Evolutionary conservation across 306 rosid species (phyloP), one percentile per base, ranked within the genome.

Genomic region (Casuarina glauca): DNA sequence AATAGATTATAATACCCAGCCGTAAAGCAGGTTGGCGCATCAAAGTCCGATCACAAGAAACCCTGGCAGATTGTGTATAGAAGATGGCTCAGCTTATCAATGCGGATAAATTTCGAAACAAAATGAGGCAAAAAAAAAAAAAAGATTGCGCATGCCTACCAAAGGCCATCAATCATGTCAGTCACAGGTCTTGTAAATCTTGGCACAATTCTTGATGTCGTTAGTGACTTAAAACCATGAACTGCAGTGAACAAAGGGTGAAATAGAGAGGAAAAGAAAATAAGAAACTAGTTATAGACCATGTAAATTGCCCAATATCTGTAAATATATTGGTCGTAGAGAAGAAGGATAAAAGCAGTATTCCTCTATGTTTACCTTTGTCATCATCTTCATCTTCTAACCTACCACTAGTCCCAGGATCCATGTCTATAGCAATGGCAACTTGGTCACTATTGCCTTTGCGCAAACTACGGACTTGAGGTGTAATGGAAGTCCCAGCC

Each of bases 391-490:
- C 97, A 72, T 95, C 97, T 50, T 95, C 97, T 72, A 93, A 79
- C 84, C 89, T 87, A 83, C 78, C 80, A 63, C 85, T 82, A 82
- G 85, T 90, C 67, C 74, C 91, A 83, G 91, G 91, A 83, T 91
- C 94, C 90, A 52, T 79, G 86, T 93, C 99, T 77, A 95, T 87
- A 50, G 99, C 97, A 84, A 95, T 87, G 78, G 99, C 93, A 80
- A 95, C 86, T 86, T 95, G 96, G 61, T 95, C 97, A 49, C 44
- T 91, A 78, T 87, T 95, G 79, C 90, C 97, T 82, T 95, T 95
- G 76, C 98, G 99, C 78, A 93, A 84, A 90, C 99, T 93, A 71
- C 97, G 99, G 53, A 95, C 99, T 90, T 89, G 99, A 72, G 99
- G 88, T 41, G 97, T 77, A 66, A 84, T 70, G 69, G 93, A 88